Evolutionary conservation across 345 rosid species (phyloP), one percentile per base, ranked within the genome.

Genomic region (Brassica juncea): DNA sequence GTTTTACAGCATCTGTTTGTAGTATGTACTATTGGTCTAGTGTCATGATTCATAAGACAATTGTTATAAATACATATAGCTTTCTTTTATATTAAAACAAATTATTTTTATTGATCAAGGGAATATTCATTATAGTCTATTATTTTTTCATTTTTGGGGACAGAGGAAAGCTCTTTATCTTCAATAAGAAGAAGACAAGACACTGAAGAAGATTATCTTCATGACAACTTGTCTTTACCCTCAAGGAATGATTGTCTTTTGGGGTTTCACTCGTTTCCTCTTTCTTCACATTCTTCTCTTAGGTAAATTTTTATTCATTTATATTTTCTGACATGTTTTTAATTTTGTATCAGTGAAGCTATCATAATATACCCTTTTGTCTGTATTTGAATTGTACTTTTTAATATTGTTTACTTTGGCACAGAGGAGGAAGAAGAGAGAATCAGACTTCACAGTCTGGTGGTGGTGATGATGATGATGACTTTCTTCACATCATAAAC

Each of bases 401-500:
- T 72, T 57, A 7, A 8, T 68, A 28, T 15, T 32, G 0, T 32
- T 72, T 23, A 73, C 77, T 71, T 71, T 81, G 65, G 65, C 42
- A 63, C 80, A 76, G 84, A 25, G 71, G 80, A 31, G 47, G 77
- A 75, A 44, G 70, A 34, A 70, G 71, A 64, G 28, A 8, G 14
- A 54, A 75, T 76, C 85, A 84, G 80, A 81, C 61, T 76, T 70
- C 66, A 76, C 80, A 78, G 67, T 65, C 63, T 32, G 74, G 57
- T 35, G 73, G 54, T 73, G 74, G 57, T 35, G 73, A 39, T 73
- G 75, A 79, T 44, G 81, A 68, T 66, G 70, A 75, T 70, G 80
- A 76, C 77, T 76, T 81, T 61, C 70, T 84, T 84, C 84, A 84
- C 76, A 72, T 69, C 79, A 82, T 83, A 80, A 81, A 70, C 87